Evolutionary conservation across 176 grass and related monocot species (phyloP), one percentile per base, ranked within the genome.

Genomic region (Carex scoparia): DNA sequence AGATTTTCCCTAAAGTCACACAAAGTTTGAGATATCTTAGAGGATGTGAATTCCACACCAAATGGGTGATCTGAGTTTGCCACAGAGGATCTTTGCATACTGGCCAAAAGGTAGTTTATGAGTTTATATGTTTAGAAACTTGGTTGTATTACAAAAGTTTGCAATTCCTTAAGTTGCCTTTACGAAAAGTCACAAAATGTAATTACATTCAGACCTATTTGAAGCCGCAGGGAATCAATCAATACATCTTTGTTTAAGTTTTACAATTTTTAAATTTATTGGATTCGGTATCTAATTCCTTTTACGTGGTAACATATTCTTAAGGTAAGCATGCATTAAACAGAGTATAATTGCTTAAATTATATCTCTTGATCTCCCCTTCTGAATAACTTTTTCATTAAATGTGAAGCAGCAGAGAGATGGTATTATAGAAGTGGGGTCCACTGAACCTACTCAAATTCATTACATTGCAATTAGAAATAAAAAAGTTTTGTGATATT

Each of bases 231-330:
- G 73, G 73, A 56, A 77, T 77, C 27, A 51, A 33, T 44, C 19
- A 63, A 70, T 49, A 78, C 28, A 57, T 78, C 1, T 33, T 55
- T 27, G 56, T 8, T 78, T 56, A 28, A 55, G 56, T 8, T 78
- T 56, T 51, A 55, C 55, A 15, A 14, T 15, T 31, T 77, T 32
- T 23, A 7, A 46, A 48, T 72, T 72, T 72, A 16, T 77, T 4
- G 54, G 14, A 31, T 78, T 10, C 30, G 49, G 51, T 32, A 57
- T 78, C 74, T 78, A 35, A 58, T 78, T 55, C 46, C 35, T 56
- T 56, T 78, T 78, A 78, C 74, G 51, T 57, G 51, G 5, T 57
- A 55, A 58, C 74, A 78, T 78, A 78, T 78, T 78, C 49, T 57
- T 56, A 57, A 78, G 51, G 51, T 78, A 35, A 78, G 49, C 28